A percentile compares a stretch with the other conserved stretches of the same genome.
phyloP scores from a whole-genome alignment of 2,329 filamentous ascomycete genomes.

The Ilyonectria destructans region DNA sequence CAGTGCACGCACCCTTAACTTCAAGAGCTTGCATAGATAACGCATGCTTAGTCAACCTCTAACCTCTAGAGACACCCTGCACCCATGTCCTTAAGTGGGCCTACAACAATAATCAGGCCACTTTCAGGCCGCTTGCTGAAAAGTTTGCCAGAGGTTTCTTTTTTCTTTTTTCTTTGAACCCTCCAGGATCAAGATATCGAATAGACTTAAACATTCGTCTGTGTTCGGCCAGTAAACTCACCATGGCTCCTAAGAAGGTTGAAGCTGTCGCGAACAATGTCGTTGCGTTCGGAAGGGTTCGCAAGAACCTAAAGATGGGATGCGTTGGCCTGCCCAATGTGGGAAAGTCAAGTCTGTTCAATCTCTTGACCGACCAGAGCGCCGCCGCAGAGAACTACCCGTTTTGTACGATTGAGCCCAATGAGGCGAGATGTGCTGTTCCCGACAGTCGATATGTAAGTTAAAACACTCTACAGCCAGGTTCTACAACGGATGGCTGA shows the following conservation, averaged over 20 bases:
- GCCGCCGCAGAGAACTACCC: conserved; percentile 63
- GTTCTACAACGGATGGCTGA: conserved; percentile 17
- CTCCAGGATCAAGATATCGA: conserved; percentile 18
- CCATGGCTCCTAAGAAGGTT: conserved; percentile 62
- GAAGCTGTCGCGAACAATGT: conserved; percentile 61
- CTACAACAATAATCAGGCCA: conserved; percentile 14
- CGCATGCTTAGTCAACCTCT: conserved; percentile 7
- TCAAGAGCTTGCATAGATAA: background rate
- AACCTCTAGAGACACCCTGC: conserved; percentile 7
- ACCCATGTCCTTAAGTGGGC: conserved; percentile 48
- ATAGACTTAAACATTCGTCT: conserved; percentile 18
- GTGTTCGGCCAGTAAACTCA: conserved; percentile 27
- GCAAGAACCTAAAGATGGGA: conserved; percentile 64
- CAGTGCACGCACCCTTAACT: background rate
- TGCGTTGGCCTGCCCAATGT: conserved; percentile 64
- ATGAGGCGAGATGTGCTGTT: conserved; percentile 63
- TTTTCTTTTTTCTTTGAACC: conserved; percentile 29
- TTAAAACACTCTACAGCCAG: conserved; percentile 15
- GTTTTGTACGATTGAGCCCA: conserved; percentile 65
- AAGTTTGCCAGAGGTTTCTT: conserved; percentile 41
- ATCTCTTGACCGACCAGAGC: conserved; percentile 63
- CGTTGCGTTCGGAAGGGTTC: conserved; percentile 62
- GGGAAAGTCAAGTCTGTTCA: conserved; percentile 63
- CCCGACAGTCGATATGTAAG: conserved; percentile 62
- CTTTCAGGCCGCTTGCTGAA: conserved; percentile 49